Evolutionary conservation across 805 yeast genomes (phyloP).

Genomic region (Millerago galiae): DNA sequence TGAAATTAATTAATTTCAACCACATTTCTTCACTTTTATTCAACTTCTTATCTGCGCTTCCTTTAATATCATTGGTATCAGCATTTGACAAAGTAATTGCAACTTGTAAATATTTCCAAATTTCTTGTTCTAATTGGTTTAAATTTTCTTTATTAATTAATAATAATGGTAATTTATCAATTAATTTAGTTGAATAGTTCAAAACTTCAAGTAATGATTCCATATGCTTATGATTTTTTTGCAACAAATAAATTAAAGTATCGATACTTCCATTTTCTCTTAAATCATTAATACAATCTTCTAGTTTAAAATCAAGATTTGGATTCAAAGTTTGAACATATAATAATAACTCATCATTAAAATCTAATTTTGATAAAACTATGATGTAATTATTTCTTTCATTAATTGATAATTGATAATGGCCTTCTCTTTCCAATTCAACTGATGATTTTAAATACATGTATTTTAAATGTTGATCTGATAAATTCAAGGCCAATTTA

Average conservation of each 20-base stretch:
- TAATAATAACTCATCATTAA: conserved; percentile 9
- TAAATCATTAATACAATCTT: conserved; percentile 21
- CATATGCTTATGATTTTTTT: conserved; percentile 8
- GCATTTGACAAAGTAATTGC: conserved; percentile 28
- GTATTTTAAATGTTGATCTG: conserved; percentile 19
- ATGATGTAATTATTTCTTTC: conserved; percentile 20
- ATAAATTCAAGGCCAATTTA: conserved; percentile 8
- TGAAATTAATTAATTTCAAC: conserved; percentile 32
- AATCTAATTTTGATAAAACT: conserved; percentile 12
- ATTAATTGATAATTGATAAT: conserved; percentile 7
- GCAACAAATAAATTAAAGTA: conserved; percentile 20
- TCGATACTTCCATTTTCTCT: conserved; percentile 17
- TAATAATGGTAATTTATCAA: conserved; percentile 11
- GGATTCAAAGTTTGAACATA: conserved; percentile 19
- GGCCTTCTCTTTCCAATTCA: conserved; percentile 17
- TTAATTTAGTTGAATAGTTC: conserved; percentile 8
- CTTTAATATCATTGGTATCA: conserved; percentile 9
- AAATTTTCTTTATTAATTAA: conserved; percentile 12
- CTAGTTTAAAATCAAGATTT: conserved; percentile 16
- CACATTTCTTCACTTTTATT: conserved; percentile 32
- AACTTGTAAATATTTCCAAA: conserved; percentile 30
- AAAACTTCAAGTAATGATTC: conserved; percentile 22
- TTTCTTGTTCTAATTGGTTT: conserved; percentile 20
- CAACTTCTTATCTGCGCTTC: conserved; percentile 5
- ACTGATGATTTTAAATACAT: conserved; percentile 19